phyloP scores from a whole-genome alignment of 148 eudicot genomes.

The Bassia scoparia region DNA sequence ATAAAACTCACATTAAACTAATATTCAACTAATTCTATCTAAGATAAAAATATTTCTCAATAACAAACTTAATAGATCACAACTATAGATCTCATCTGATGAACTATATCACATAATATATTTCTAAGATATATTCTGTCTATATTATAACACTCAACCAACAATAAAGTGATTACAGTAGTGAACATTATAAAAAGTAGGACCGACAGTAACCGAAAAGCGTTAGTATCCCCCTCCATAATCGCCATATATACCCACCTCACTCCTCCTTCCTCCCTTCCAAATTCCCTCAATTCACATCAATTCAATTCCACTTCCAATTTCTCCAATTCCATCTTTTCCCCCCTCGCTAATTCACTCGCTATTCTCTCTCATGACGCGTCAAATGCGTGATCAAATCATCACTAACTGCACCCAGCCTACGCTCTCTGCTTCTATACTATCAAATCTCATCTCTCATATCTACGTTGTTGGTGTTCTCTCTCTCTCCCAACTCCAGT shows the following conservation, averaged over 20 bases:
- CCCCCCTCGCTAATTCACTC: neutral
- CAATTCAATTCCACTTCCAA: neutral
- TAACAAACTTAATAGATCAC: too few species aligned
- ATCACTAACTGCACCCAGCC: constrained; percentile 15
- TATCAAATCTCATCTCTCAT: too few species aligned
- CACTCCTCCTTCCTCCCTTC: neutral
- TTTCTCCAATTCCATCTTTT: neutral
- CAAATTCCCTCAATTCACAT: neutral
- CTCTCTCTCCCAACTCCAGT: too few species aligned
- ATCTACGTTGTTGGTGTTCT: too few species aligned
- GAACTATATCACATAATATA: too few species aligned
- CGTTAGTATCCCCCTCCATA: neutral
- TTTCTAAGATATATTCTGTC: too few species aligned
- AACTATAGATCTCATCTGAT: too few species aligned
- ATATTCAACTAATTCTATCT: too few species aligned
- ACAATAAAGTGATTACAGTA: too few species aligned
- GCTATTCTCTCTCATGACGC: constrained; percentile 23
- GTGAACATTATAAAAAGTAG: neutral
- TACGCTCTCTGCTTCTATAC: constrained; percentile 22
- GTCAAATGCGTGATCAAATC: constrained; percentile 30
- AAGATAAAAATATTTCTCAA: too few species aligned
- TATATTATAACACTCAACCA: too few species aligned
- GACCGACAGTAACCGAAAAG: constrained; percentile 17
- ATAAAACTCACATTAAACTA: too few species aligned
- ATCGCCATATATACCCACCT: neutral